A percentile compares a stretch with the other conserved stretches of the same genome.
Conservation (phyloP, 129 eudicot species). For the Ambrosia trifida region DNA sequence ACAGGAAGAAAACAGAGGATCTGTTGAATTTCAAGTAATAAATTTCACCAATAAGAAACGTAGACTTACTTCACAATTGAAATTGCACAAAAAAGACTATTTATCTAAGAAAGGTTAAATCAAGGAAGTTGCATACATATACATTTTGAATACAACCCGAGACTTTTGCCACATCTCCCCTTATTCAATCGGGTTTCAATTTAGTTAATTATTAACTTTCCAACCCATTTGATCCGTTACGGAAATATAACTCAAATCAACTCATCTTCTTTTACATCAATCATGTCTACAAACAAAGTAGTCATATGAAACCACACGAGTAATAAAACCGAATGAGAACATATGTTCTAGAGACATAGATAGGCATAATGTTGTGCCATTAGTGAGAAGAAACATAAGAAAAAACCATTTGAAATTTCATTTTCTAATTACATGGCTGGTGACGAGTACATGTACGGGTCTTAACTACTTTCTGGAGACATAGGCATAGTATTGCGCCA, state of each 20-base stretch:
- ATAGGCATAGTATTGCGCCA: slow-evolving; percentile 98
- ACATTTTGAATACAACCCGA: neutral
- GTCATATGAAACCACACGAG: slow-evolving; percentile 1
- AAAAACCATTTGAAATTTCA: slow-evolving; percentile 31
- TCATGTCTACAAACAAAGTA: neutral
- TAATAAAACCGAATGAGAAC: neutral
- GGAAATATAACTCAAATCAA: slow-evolving; percentile 3
- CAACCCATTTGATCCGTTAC: neutral
- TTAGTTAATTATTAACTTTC: neutral
- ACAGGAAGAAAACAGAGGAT: too few species aligned
- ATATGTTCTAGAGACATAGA: neutral
- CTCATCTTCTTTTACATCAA: neutral
- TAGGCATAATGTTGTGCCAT: slow-evolving; percentile 3
- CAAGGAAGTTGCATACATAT: too few species aligned
- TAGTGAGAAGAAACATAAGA: slow-evolving; percentile 14
- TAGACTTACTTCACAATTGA: too few species aligned
- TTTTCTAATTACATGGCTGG: slow-evolving; percentile 31
- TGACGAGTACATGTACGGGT: neutral
- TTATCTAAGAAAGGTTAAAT: neutral
- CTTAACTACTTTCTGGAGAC: slow-evolving; percentile 66
- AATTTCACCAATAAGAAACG: too few species aligned
- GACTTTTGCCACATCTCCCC: neutral
- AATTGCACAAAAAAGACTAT: too few species aligned
- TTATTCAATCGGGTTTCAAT: neutral
- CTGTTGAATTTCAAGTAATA: too few species aligned